Evolutionary conservation across 352 stramenopile species (phyloP).

Genomic region (Phytophthora aleatoria): DNA sequence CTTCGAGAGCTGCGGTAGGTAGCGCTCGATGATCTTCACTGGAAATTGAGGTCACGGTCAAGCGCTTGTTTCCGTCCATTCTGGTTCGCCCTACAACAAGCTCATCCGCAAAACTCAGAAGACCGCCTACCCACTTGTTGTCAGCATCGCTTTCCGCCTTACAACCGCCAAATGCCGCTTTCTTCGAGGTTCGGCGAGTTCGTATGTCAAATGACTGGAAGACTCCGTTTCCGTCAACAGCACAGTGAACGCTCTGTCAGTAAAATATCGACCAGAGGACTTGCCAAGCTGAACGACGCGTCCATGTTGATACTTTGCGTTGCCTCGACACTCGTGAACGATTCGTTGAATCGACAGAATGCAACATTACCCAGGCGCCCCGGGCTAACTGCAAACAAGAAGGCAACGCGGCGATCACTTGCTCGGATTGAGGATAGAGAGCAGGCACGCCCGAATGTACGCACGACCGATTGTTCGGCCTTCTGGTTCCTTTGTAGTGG

Average conservation of each 20-base stretch:
- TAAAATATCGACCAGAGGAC: conserved; percentile 19
- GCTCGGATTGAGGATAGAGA: conserved; percentile 27
- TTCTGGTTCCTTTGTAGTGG: neutral
- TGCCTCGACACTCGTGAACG: conserved; percentile 20
- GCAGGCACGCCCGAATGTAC: conserved; percentile 17
- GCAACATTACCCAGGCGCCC: conserved; percentile 12
- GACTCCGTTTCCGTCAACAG: conserved; percentile 18
- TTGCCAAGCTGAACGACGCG: conserved; percentile 12
- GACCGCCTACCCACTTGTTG: conserved; percentile 15
- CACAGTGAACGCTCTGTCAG: conserved; percentile 24
- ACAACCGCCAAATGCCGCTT: neutral
- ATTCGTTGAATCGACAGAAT: conserved; percentile 32
- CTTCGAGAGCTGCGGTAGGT: conserved; percentile 8
- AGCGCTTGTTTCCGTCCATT: neutral
- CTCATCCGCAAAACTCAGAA: conserved; percentile 31
- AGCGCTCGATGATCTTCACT: conserved; percentile 44
- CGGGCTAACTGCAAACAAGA: conserved; percentile 8
- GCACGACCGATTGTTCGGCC: conserved; percentile 5
- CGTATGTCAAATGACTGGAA: conserved; percentile 31
- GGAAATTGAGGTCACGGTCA: conserved; percentile 21
- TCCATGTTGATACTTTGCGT: conserved; percentile 18
- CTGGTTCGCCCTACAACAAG: conserved; percentile 19
- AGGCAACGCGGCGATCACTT: conserved; percentile 21
- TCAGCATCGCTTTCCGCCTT: neutral
- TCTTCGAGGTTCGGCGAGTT: conserved; percentile 29